Evolutionary conservation across 169 alveolate species (phyloP).

Genomic region (Eimeria tenella): DNA sequence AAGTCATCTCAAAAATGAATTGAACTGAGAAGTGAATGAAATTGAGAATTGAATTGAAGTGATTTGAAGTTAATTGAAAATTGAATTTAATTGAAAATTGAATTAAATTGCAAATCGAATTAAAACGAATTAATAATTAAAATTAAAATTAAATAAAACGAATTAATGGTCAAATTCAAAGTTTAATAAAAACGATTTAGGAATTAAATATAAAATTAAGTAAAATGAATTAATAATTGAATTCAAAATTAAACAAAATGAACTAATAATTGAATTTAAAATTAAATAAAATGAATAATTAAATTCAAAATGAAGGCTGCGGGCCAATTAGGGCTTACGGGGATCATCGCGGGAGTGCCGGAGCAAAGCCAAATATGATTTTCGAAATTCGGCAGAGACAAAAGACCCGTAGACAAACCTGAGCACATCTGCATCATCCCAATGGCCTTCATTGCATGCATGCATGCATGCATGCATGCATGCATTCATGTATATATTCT

Average conservation of each 20-base stretch:
- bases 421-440: too few relatives aligned
- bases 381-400: slow-evolving; percentile 42
- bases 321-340: not conserved
- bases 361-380: slow-evolving; percentile 48
- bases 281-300: too few relatives aligned
- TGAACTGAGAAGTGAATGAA: too few relatives aligned
- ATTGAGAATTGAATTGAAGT: not conserved
- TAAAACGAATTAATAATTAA: too few relatives aligned
- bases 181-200: not conserved
- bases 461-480: too few relatives aligned
- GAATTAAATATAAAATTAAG: too few relatives aligned
- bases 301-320: not conserved
- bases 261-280: too few relatives aligned
- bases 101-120: too few relatives aligned
- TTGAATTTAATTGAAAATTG: not conserved
- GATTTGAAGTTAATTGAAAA: not conserved
- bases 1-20: too few relatives aligned
- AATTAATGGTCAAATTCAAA: not conserved
- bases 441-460: too few relatives aligned
- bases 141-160: not conserved
- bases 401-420: slow-evolving; percentile 27
- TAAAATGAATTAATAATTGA: not conserved
- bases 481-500: too few relatives aligned
- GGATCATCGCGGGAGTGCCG: slow-evolving; percentile 48
- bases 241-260: too few relatives aligned